Base-by-base conservation (phyloP, 2,329 filamentous ascomycete species). In the Rhynchosporium secalis region DNA sequence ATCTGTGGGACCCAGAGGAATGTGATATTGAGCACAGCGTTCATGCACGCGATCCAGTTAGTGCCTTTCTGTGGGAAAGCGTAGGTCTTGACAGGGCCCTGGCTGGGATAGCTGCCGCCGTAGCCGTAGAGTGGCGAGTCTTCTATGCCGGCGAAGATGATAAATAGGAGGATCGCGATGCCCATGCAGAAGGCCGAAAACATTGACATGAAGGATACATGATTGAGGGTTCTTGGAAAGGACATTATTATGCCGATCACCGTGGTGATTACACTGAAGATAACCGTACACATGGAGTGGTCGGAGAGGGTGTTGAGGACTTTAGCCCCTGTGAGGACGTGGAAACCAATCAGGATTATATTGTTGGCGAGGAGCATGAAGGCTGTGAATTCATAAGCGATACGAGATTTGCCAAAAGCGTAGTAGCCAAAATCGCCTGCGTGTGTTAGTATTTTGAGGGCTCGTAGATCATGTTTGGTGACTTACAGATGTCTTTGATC, bases 1-100 rank as follows among this genome's bases (percentile, higher is more conserved):
- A 81, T 81, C 63, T 82, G 79, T 1, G 79, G 79, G 0, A 81
- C 78, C 79, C 78, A 81, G 51, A 80, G 72, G 68, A 80, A 81
- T 15, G 78, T 80, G 64, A 80, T 78, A 65, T 80, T 81, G 12
- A 81, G 67, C 0, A 81, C 78, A 13, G 79, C 79, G 58, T 81
- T 81, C 76, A 81, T 78, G 68, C 77, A 79, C 0, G 70, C 74
- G 7, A 82, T 77, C 72, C 75, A 82, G 2, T 75, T 79, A 1
- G 79, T 81, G 12, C 78, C 79, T 2, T 76, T 69, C 1, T 74
- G 74, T 15, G 79, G 79, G 69, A 80, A 80, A 7, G 78, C 78
- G 61, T 81, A 81, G 13, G 79, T 81, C 51, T 70, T 74, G 26
- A 81, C 79, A 0, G 64, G 65, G 10, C 79, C 79, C 38, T 71